phyloP scores from a whole-genome alignment of 208 protist genomes.

The Trypanosomatidae sp. region DNA sequence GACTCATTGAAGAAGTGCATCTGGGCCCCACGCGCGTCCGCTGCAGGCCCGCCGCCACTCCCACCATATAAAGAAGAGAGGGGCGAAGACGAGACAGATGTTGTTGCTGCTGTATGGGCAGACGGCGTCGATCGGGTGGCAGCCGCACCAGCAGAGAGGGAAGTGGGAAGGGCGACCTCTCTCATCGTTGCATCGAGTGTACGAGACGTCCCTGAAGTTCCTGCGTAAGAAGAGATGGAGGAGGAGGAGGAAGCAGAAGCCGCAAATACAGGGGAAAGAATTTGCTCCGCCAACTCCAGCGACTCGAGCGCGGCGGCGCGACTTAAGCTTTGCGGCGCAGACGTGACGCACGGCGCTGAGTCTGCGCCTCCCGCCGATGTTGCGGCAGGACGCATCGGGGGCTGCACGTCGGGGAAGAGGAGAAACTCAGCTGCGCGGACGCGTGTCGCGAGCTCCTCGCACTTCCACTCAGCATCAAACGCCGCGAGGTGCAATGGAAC shows the following conservation, averaged over 20 bases:
- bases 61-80: too few relatives aligned
- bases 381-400: neutral
- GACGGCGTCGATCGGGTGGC: too few relatives aligned
- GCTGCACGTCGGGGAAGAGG: slow-evolving; percentile 14
- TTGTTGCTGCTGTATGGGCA: too few relatives aligned
- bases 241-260: too few relatives aligned
- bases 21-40: slow-evolving; percentile 1
- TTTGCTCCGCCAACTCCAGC: slow-evolving; percentile 47
- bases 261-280: slow-evolving; percentile 50
- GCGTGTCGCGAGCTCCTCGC: slow-evolving; percentile 44
- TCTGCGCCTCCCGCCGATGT: neutral
- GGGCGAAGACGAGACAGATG: too few relatives aligned
- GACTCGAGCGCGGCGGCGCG: slow-evolving; percentile 24
- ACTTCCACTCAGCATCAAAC: slow-evolving; percentile 38
- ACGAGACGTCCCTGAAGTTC: slow-evolving; percentile 6
- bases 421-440: slow-evolving; percentile 55
- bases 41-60: neutral
- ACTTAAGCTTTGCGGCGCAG: slow-evolving; percentile 13
- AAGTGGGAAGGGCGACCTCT: too few relatives aligned
- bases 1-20: slow-evolving; percentile 32
- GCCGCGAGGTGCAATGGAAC: slow-evolving; percentile 13
- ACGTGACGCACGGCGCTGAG: neutral
- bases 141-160: too few relatives aligned
- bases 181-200: too few relatives aligned
- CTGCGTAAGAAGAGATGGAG: too few relatives aligned